Evolutionary conservation across 2,329 filamentous ascomycete species (phyloP).

Genomic region (Stenocarpella maydis): DNA sequence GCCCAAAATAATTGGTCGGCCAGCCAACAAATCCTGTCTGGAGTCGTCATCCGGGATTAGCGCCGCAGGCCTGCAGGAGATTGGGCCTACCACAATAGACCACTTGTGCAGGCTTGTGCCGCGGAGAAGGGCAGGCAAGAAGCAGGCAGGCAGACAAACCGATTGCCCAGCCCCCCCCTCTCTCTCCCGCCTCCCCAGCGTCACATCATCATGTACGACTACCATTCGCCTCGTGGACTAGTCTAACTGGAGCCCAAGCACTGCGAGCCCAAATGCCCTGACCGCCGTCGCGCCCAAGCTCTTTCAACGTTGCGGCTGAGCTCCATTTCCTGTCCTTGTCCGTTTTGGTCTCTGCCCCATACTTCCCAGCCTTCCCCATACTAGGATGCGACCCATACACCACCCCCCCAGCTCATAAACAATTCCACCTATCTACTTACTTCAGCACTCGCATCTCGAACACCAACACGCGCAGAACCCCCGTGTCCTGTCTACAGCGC

Average conservation of each 20-base stretch:
- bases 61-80: constrained; percentile 18
- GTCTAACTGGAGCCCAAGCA: constrained; percentile 13
- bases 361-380: constrained; percentile 34
- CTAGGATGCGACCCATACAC: constrained; percentile 26
- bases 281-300: constrained; percentile 30
- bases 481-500: background rate
- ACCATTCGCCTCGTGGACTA: constrained; percentile 16
- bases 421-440: constrained; percentile 3
- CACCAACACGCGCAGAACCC: background rate
- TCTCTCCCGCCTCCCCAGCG: background rate
- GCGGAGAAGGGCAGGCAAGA: background rate
- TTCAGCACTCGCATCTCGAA: constrained; percentile 14
- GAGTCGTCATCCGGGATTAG: constrained; percentile 16
- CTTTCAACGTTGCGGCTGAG: background rate
- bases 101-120: background rate
- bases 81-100: background rate
- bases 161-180: constrained; percentile 11
- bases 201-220: constrained; percentile 22
- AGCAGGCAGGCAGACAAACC: background rate
- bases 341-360: constrained; percentile 9
- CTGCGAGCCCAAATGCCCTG: constrained; percentile 11
- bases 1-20: constrained; percentile 28
- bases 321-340: background rate
- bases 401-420: constrained; percentile 25
- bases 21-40: constrained; percentile 15